Evolutionary conservation across 192 early-diverging fungal species (phyloP).

Genomic region (Coemansia nantahalensis): DNA sequence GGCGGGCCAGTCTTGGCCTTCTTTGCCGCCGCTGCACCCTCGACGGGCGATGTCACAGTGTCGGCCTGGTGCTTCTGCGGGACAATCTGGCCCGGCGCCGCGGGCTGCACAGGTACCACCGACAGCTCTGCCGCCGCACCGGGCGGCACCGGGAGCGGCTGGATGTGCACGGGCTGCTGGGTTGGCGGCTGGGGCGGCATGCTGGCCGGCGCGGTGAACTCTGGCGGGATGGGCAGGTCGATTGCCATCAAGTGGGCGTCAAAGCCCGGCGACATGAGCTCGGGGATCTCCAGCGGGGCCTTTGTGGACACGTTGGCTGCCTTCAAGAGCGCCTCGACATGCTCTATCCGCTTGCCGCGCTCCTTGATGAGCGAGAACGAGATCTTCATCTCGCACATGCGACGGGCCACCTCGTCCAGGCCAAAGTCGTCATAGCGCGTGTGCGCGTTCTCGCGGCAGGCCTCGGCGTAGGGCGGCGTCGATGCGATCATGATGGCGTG

Average conservation of each 20-base stretch:
- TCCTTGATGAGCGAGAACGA: conserved; percentile 51
- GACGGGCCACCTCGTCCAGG: conserved; percentile 35
- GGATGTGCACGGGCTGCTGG: conserved; percentile 24
- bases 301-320: conserved; percentile 37
- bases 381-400: conserved; percentile 51
- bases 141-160: conserved; percentile 16
- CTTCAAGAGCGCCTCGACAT: conserved; percentile 34
- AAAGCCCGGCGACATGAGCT: conserved; percentile 43
- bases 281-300: conserved; percentile 29
- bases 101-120: too few relatives aligned
- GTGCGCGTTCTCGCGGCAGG: conserved; percentile 42
- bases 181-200: conserved; percentile 15
- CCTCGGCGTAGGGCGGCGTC: conserved; percentile 44
- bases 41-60: not conserved
- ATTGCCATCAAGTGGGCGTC: conserved; percentile 40
- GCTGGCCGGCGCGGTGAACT: conserved; percentile 10
- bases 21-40: conserved; percentile 11
- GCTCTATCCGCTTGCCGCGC: conserved; percentile 39
- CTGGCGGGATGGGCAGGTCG: conserved; percentile 32
- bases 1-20: conserved; percentile 22
- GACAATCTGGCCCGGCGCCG: conserved; percentile 3
- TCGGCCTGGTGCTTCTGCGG: conserved; percentile 43
- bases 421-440: conserved; percentile 47
- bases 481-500: conserved; percentile 45
- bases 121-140: too few relatives aligned